These are phyloP conservation scores for Myxozyma melibiosi DNA, from an alignment of 805 yeast genomes.

Conservation along the genomic window DNA sequence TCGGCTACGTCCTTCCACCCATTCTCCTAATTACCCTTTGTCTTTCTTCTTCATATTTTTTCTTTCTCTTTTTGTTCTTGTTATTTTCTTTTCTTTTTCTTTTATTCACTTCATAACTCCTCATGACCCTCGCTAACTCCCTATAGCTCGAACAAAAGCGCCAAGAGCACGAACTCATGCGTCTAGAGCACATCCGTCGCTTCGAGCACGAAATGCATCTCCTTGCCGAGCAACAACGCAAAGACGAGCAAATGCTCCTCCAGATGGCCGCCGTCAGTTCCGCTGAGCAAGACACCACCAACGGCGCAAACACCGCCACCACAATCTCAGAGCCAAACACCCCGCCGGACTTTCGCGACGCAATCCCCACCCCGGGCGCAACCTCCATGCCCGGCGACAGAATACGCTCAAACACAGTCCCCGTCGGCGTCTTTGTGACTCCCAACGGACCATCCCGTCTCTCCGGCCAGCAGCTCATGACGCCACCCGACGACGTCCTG, in stretches of 20 bases:
- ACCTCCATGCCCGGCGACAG: conserved; percentile 25
- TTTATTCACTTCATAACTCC: background rate
- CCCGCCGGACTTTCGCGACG: conserved; percentile 36
- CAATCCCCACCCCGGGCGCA: conserved; percentile 2
- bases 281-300: conserved; percentile 25
- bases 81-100: background rate
- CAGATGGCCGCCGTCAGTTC: conserved; percentile 32
- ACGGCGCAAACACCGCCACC: conserved; percentile 29
- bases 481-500: conserved; percentile 31
- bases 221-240: conserved; percentile 35
- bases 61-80: background rate
- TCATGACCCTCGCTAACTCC: no score
- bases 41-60: background rate
- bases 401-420: conserved; percentile 30
- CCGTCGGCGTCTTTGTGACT: conserved; percentile 29
- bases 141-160: conserved; percentile 35
- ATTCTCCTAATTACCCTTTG: no score
- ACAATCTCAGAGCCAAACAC: conserved; percentile 35
- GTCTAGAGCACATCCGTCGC: conserved; percentile 35
- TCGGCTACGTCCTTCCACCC: no score
- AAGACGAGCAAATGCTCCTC: conserved; percentile 35
- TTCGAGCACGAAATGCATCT: conserved; percentile 37
- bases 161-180: conserved; percentile 35
- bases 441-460: conserved; percentile 25
- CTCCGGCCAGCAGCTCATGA: conserved; percentile 31